Base-by-base conservation (phyloP, 768 basidiomycete genomes). In the Lactifluus echinatus region DNA sequence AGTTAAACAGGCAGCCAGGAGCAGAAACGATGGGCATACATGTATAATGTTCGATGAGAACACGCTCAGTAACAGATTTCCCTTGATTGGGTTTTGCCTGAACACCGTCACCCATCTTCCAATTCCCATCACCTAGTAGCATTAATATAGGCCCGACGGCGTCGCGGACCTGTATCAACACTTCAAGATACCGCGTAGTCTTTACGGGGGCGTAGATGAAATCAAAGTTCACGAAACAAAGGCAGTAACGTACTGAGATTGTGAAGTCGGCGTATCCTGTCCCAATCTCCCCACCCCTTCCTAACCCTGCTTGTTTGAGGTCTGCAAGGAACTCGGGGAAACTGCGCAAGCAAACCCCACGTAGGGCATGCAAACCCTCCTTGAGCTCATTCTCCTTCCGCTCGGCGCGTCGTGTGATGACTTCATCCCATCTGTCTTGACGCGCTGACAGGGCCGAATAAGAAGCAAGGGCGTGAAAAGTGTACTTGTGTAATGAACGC, bases 41-140 rank as follows among this genome's bases (percentile, higher is more conserved):
- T 8, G 82, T 73, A 64, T 80, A 93, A 67, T 91, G 88, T 65
- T 91, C 85, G 23, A 90, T 71, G 11, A 92, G 74, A 17, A 76
- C 71, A 37, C 70, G 71, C 64, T 85, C 82, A 54, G 83, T 83
- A 4, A 72, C 74, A 1, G 72, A 61, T 53, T 79, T 79, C 17
- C 51, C 60, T 36, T 51, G 47, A 7, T 69, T 60, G 2, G 66
- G 67, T 63, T 80, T 81, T 6, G 85, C 81, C 63, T 78, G 76
- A 21, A 87, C 76, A 5, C 88, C 89, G 59, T 89, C 88, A 4
- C 90, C 90, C 89, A 93, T 92, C 70, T 82, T 88, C 90, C 90
- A 92, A 62, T 92, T 92, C 10, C 90, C 90, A 58, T 93, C 89
- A 0, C 90, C 90, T 0, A 93, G 77, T 2, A 82, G 79, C 39